Evolutionary conservation across 176 grass and related monocot species (phyloP), one percentile per base, ranked within the genome.

Genomic region (Aegilops speltoides): DNA sequence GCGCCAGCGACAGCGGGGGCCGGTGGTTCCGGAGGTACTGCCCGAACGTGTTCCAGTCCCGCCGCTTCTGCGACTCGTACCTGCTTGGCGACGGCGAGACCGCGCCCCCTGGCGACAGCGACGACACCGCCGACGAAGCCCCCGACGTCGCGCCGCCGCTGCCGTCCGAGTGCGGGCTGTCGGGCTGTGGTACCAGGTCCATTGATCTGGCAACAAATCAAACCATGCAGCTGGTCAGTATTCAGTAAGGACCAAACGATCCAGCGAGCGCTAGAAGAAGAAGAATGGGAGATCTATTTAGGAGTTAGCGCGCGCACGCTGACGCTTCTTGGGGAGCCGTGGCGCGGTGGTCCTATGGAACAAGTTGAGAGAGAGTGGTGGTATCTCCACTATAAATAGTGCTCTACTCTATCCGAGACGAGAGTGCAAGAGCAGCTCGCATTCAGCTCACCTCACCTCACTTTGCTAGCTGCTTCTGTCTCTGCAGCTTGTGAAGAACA

Each of bases 21-120:
- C 93, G 85, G 89, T 98, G 95, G 85, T 98, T 98, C 79, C 83
- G 89, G 60, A 98, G 90, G 85, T 98, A 98, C 88, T 95, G 95
- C 45, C 95, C 95, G 77, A 98, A 98, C 79, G 95, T 98, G 89
- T 99, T 96, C 97, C 97, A 99, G 87, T 99, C 97, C 26, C 97
- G 85, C 16, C 97, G 77, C 92, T 99, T 99, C 90, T 99, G 97
- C 72, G 97, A 92, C 82, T 96, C 97, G 88, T 99, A 99, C 85
- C 97, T 78, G 82, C 90, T 95, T 45, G 92, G 88, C 31, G 87
- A 76, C 28, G 72, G 76, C 26, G 71, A 77, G 29, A 43, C 41
- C 3, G 7, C 19, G 54, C 17, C 19, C 2, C 54, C 54, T 54
- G 68, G 37, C 25, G 32, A n/a, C 54, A 25, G 5, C 9, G 78